A percentile compares a stretch with the other conserved stretches of the same genome.
phyloP scores from a whole-genome alignment of 176 grass and related monocot genomes.

The Carex parvula region DNA sequence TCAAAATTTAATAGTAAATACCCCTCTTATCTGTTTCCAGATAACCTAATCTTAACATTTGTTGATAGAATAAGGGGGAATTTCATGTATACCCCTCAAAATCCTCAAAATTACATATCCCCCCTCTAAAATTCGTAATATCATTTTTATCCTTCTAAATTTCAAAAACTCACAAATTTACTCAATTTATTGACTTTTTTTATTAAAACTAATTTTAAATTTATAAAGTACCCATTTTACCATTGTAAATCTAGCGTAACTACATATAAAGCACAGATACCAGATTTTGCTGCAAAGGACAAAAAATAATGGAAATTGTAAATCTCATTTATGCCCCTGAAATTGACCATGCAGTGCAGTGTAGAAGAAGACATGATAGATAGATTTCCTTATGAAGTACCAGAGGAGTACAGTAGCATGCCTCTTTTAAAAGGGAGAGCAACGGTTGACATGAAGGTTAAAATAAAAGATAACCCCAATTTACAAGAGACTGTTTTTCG shows the following conservation, averaged over 20 bases:
- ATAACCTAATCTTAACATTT: neutral
- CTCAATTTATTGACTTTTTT: no score
- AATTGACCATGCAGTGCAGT: constrained; percentile 99
- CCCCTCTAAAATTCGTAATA: no score
- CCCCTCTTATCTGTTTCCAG: neutral
- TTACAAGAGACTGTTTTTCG: constrained; percentile 79
- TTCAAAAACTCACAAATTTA: no score
- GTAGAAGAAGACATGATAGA: constrained; percentile 99
- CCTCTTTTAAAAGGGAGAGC: constrained; percentile 97
- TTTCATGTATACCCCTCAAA: no score
- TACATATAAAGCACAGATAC: neutral
- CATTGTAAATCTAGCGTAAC: neutral
- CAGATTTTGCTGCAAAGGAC: neutral
- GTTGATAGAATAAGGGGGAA: neutral
- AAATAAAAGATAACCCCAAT: constrained; percentile 94
- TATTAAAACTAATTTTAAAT: no score
- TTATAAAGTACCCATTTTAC: no score
- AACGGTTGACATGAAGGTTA: constrained; percentile 95
- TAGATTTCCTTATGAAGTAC: constrained; percentile 86
- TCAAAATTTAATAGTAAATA: neutral
- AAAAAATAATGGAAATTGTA: constrained; percentile 28
- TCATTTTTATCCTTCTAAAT: no score
- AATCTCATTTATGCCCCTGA: constrained; percentile 91
- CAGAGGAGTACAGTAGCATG: constrained; percentile 83
- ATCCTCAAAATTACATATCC: no score